These are phyloP conservation scores for Scenedesmus sp. DNA, from an alignment of 163 green algal species.

Conservation along the genomic window DNA sequence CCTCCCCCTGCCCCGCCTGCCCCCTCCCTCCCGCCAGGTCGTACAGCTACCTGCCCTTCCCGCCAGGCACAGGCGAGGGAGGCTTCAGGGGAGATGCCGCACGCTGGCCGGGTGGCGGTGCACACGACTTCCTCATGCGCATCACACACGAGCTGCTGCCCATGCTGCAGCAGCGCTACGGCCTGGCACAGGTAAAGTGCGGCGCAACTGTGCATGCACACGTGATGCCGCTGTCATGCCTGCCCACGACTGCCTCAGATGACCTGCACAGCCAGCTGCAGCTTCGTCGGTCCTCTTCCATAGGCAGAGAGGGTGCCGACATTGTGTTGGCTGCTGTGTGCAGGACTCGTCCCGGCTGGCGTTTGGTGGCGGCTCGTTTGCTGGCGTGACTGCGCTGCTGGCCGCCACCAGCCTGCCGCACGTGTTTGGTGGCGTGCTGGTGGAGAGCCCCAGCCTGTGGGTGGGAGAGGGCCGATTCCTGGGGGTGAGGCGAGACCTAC, in stretches of 20 bases:
- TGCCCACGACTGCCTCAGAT: too few species aligned
- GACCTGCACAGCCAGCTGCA: neutral
- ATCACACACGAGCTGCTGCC: constrained; percentile 60
- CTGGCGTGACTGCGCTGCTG: constrained; percentile 61
- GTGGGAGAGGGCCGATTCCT: constrained; percentile 62
- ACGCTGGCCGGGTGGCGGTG: constrained; percentile 65
- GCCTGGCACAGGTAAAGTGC: neutral
- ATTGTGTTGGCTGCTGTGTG: neutral
- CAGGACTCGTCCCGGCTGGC: constrained; percentile 44
- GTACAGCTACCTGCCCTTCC: constrained; percentile 68
- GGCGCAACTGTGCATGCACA: too few species aligned
- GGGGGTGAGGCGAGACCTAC: neutral
- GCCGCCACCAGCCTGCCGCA: constrained; percentile 60
- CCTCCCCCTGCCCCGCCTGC: constrained; percentile 11
- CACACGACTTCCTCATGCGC: constrained; percentile 59
- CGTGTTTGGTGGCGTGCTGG: constrained; percentile 59
- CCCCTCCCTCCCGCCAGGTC: constrained; percentile 51
- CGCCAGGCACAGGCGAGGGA: constrained; percentile 51
- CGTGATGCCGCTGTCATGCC: too few species aligned
- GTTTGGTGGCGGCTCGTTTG: constrained; percentile 61
- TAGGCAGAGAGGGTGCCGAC: too few species aligned
- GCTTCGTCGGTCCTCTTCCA: neutral
- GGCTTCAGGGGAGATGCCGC: constrained; percentile 60
- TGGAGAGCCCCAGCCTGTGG: constrained; percentile 62
- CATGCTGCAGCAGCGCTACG: constrained; percentile 45